Percentiles rank a stretch among this genome's conserved stretches.
Evolutionary conservation across 352 stramenopile genomes (phyloP).

Genomic region (Globisporangium camurandrum): DNA sequence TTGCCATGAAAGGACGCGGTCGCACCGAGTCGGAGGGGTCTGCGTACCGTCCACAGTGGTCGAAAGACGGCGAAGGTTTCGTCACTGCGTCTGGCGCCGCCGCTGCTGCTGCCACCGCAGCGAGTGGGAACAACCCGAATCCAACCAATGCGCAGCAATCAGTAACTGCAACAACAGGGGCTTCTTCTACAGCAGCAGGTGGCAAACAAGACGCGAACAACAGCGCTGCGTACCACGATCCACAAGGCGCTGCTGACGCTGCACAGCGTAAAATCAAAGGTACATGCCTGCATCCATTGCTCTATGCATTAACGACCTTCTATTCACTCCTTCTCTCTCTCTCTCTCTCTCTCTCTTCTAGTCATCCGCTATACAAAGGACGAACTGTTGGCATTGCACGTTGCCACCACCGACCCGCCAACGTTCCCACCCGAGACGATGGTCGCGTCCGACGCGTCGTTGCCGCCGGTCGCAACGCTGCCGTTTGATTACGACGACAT

Average conservation of each 20-base stretch:
- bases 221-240: conserved; percentile 13
- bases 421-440: conserved; percentile 52
- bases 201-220: conserved; percentile 18
- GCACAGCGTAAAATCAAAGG: conserved; percentile 69
- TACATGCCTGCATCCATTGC: conserved; percentile 6
- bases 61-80: conserved; percentile 81
- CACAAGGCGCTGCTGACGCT: conserved; percentile 17
- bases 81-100: conserved; percentile 30
- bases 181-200: no score
- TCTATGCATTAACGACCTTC: conserved; percentile 2
- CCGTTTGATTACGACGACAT: conserved; percentile 86
- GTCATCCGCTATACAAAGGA: conserved; percentile 79
- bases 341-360: conserved; percentile 2
- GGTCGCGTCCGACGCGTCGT: conserved; percentile 52
- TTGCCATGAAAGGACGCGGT: conserved; percentile 78
- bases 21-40: conserved; percentile 61
- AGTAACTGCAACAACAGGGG: neutral
- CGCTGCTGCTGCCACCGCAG: neutral
- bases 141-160: no score
- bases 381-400: conserved; percentile 69
- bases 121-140: conserved; percentile 5
- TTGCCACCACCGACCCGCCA: conserved; percentile 37
- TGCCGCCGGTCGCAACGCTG: conserved; percentile 64
- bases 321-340: neutral
- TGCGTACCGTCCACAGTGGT: conserved; percentile 78